Evolutionary conservation across 108 stramenopile species (phyloP).

Genomic region (Discostella pseudostelligera): DNA sequence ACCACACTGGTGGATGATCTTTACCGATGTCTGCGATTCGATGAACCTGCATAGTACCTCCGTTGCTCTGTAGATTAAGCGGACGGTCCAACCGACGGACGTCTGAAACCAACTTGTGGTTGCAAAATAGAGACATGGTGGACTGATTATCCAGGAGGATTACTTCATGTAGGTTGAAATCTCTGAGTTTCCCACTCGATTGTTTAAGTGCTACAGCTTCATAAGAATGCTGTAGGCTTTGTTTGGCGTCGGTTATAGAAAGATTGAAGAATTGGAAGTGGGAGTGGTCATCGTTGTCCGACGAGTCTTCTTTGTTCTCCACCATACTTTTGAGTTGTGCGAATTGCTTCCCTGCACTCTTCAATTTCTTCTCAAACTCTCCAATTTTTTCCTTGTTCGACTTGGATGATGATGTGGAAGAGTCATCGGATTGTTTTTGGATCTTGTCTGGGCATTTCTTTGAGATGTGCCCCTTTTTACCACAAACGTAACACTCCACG

Average conservation of each 20-base stretch:
- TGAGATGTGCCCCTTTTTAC: constrained; percentile 8
- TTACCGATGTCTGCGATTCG: not conserved
- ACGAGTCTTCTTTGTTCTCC: not conserved
- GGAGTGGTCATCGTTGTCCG: constrained; percentile 1
- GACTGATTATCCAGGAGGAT: constrained; percentile 20
- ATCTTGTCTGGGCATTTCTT: not conserved
- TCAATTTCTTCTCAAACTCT: constrained; percentile 10
- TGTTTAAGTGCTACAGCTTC: not conserved
- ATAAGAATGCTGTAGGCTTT: not conserved
- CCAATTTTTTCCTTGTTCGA: not conserved
- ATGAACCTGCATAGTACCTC: not conserved
- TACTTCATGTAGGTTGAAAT: not conserved
- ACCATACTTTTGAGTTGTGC: not conserved
- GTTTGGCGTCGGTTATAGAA: too few species aligned
- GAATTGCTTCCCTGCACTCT: constrained; percentile 3
- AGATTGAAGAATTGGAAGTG: constrained; percentile 2
- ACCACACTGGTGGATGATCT: not conserved
- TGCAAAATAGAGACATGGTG: constrained; percentile 14
- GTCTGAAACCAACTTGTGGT: not conserved
- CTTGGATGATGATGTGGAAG: constrained; percentile 1
- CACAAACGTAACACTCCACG: constrained; percentile 7
- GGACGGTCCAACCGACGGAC: not conserved
- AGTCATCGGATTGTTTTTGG: not conserved
- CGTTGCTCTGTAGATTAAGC: not conserved
- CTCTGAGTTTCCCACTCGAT: not conserved